Evolutionary conservation across 2,329 filamentous ascomycete genomes (phyloP), one percentile per base, ranked within the genome.

Genomic region (Aspergillus melleus): DNA sequence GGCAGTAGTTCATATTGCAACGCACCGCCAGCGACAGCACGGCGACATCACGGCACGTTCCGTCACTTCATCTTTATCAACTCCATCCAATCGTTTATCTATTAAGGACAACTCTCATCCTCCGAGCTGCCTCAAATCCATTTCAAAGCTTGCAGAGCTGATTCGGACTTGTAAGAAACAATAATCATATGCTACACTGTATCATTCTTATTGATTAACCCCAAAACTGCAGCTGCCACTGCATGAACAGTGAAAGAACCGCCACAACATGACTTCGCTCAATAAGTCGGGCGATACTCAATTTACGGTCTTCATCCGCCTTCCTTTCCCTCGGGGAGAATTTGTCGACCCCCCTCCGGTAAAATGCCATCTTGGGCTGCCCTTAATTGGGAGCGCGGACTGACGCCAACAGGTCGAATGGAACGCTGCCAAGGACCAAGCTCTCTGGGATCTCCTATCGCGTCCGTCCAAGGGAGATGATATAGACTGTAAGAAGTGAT

Each of bases 341-440:
- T 99, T 99, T 78, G 85, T 93, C 62, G 94, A 99, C 76, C 95
- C 95, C 59, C 90, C 91, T 51, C 88, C 89, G 65, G 93, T 93
- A 83, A 74, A 84, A 55, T 54, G 24, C 29, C 24, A 20, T 11
- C 24, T 30, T 24, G 44, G 29, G 10, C 58, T 11, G 20, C 8
- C 39, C 46, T 26, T 19, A 54, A 26, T 32, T 42, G 20, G 8
- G 30, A 53, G 59, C 60, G 64, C 52, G 20, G 22, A 58, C 68
- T 70, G 32, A 63, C 57, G 30, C 62, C 69, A 32, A 16, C 68
- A 96, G 92, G 88, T 95, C 57, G 87, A 92, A 75, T 99, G 95
- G 95, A 88, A 93, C 76, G 84, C 89, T 1, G 81, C 84, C 22
- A 98, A 97, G 75, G 95, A 98, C 71, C 90, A 91, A 61, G 87